Conservation (phyloP, 106 monocot species). For the Dendrobium chrysotoxum region DNA sequence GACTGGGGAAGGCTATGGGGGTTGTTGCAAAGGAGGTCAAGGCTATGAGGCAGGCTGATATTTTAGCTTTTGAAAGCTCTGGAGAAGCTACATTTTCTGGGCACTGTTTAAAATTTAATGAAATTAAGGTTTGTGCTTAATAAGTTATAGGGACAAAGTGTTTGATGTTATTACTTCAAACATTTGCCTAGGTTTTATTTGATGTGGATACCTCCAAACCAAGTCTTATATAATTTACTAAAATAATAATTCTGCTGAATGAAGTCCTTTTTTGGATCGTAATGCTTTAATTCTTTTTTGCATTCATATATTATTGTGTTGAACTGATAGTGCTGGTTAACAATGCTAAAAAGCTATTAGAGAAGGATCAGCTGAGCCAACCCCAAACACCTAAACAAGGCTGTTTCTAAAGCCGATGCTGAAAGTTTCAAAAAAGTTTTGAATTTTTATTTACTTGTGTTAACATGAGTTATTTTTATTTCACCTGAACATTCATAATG, state of each 20-base stretch:
- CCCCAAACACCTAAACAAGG: no score
- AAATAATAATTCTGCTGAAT: neutral
- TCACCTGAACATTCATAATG: neutral
- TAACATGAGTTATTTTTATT: neutral
- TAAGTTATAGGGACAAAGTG: neutral
- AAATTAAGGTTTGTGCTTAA: conserved; percentile 68
- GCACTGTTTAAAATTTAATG: conserved; percentile 55
- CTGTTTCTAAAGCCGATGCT: no score
- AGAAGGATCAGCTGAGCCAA: neutral
- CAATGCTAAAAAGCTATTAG: neutral
- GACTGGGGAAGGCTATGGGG: conserved; percentile 88
- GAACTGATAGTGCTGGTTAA: neutral
- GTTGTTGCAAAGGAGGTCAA: conserved; percentile 77
- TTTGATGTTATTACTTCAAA: neutral
- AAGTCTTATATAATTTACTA: neutral
- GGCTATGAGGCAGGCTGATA: conserved; percentile 75
- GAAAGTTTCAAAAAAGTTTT: no score
- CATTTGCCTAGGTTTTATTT: neutral
- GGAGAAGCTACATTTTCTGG: conserved; percentile 70
- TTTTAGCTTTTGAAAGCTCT: conserved; percentile 69
- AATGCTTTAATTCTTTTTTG: neutral
- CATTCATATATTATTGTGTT: neutral
- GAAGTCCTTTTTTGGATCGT: neutral
- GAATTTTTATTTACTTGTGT: no score
- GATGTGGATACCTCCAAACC: neutral